A percentile compares a stretch with the other conserved stretches of the same genome.
Conservation (phyloP, 2,329 filamentous ascomycete species). For the Lachnellula suecica region DNA sequence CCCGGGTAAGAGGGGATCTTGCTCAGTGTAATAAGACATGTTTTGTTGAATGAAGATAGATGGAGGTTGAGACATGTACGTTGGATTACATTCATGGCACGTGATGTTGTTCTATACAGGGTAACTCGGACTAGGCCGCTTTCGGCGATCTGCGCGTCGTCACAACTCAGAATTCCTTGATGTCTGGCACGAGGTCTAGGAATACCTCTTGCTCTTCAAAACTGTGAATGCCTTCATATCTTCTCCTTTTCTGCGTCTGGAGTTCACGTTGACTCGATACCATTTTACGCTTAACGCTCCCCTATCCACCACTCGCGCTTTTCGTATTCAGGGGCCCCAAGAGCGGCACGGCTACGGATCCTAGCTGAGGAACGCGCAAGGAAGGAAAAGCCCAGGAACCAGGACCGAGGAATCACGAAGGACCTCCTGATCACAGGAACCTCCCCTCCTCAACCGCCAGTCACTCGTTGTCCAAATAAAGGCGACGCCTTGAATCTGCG, state of each 20-base stretch:
- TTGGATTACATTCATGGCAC: not conserved
- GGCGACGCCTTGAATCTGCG: not conserved
- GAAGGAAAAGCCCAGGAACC: not conserved
- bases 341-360: not conserved
- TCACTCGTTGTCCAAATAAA: no score
- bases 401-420: not conserved
- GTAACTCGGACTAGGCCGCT: no score
- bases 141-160: constrained; percentile 1
- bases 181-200: constrained; percentile 7
- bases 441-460: no score
- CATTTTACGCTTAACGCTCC: no score
- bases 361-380: not conserved
- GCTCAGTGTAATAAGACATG: constrained; percentile 24
- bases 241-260: constrained; percentile 2
- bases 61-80: not conserved
- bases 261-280: not conserved
- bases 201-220: not conserved
- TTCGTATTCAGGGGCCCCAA: not conserved
- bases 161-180: not conserved
- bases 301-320: no score
- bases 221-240: constrained; percentile 19
- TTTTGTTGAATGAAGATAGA: not conserved
- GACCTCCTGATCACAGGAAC: no score
- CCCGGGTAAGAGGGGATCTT: constrained; percentile 31
- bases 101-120: no score